These are phyloP conservation scores for Ogataea paradorogensis DNA, from an alignment of 805 yeast species.

Conservation along the genomic window DNA sequence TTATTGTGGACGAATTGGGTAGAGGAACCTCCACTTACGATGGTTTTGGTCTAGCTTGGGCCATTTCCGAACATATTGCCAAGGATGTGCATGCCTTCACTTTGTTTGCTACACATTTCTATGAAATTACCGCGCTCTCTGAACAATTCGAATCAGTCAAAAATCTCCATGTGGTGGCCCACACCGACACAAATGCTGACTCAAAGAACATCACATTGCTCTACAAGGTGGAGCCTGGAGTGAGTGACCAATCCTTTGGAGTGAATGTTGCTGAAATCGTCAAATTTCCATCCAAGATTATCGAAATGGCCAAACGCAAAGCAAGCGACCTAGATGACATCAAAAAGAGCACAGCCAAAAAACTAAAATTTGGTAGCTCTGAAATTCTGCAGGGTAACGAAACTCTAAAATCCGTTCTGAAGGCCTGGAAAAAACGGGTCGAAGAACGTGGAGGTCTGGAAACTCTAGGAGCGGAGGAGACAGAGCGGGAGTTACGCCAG, in stretches of 20 bases:
- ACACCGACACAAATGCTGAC: slow-evolving; percentile 51
- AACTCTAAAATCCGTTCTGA: slow-evolving; percentile 46
- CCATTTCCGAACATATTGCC: slow-evolving; percentile 84
- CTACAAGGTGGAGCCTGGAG: slow-evolving; percentile 95
- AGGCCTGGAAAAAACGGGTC: slow-evolving; percentile 51
- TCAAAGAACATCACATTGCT: slow-evolving; percentile 76
- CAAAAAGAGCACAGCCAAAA: slow-evolving; percentile 39
- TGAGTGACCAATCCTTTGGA: slow-evolving; percentile 94
- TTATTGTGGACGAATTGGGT: slow-evolving; percentile 93
- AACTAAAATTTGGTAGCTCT: slow-evolving; percentile 47
- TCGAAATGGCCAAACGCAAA: slow-evolving; percentile 93
- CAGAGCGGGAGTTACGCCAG: slow-evolving; percentile 37
- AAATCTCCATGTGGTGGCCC: slow-evolving; percentile 92
- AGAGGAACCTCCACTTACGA: slow-evolving; percentile 94
- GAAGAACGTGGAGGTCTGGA: slow-evolving; percentile 43
- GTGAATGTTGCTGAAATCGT: slow-evolving; percentile 97
- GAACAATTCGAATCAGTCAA: slow-evolving; percentile 60
- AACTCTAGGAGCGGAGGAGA: slow-evolving; percentile 40
- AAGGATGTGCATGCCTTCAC: slow-evolving; percentile 71
- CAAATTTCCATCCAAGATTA: slow-evolving; percentile 84
- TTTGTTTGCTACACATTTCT: slow-evolving; percentile 95
- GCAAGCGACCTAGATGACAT: slow-evolving; percentile 77
- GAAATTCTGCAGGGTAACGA: slow-evolving; percentile 57
- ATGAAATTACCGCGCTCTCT: slow-evolving; percentile 82
- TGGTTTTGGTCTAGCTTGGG: slow-evolving; percentile 98